A percentile compares a stretch with the other conserved stretches of the same genome.
These are phyloP conservation scores for Astraeus odoratus DNA, from an alignment of 768 basidiomycete species.

Conservation along the genomic window DNA sequence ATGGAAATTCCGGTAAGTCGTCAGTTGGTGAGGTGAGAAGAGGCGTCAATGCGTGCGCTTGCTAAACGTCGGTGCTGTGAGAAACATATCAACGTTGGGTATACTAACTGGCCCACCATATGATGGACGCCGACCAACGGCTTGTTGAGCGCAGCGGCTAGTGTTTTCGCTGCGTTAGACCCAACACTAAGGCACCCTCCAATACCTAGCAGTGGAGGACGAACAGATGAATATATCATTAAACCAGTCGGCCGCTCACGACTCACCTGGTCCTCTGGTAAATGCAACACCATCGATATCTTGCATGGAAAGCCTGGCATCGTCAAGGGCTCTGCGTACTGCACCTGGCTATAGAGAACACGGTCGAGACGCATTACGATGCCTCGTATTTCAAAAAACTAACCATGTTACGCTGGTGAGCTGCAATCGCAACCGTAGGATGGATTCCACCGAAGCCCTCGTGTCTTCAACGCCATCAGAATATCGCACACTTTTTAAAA, in stretches of 20 bases:
- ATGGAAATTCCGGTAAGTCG: conserved; percentile 63
- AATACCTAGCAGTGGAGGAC: too few species aligned
- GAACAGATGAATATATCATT: background rate
- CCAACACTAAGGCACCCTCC: conserved; percentile 74
- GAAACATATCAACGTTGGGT: background rate
- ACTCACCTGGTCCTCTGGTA: conserved; percentile 75
- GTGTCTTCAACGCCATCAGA: conserved; percentile 13
- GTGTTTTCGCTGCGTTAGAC: conserved; percentile 75
- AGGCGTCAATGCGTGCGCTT: conserved; percentile 87
- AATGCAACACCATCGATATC: conserved; percentile 87
- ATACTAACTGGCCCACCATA: conserved; percentile 54
- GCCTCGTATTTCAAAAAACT: background rate
- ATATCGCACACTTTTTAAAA: background rate
- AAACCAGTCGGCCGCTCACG: conserved; percentile 2
- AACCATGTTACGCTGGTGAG: conserved; percentile 79
- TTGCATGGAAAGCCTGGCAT: conserved; percentile 50
- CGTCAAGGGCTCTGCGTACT: conserved; percentile 56
- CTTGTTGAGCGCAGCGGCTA: conserved; percentile 72
- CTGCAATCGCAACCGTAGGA: conserved; percentile 66
- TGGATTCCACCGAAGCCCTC: conserved; percentile 59
- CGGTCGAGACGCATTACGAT: background rate
- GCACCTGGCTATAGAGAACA: conserved; percentile 58
- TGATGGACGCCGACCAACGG: conserved; percentile 91
- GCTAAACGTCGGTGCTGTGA: conserved; percentile 37
- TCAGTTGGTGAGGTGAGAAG: conserved; percentile 50